Percentiles rank a stretch among this genome's conserved stretches.
Evolutionary conservation across 2,329 filamentous ascomycete genomes (phyloP).

Genomic region (Pleomassaria siparia): DNA sequence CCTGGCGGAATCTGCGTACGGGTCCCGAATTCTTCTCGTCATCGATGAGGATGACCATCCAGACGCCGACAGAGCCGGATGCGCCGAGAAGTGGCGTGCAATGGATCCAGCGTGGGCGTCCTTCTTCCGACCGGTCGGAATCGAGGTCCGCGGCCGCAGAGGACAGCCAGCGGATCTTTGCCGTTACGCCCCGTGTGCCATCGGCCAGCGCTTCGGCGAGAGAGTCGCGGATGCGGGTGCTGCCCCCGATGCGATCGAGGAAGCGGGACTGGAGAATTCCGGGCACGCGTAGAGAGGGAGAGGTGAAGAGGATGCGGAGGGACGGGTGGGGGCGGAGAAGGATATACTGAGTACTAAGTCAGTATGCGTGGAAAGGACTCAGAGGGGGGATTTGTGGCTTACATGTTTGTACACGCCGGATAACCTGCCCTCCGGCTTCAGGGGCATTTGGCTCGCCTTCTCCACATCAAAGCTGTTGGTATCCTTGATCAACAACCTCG

Average conservation of each 20-base stretch:
- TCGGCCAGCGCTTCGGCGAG: constrained; percentile 63
- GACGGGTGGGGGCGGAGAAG: constrained; percentile 51
- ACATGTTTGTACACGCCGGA: constrained; percentile 61
- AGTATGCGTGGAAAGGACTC: background rate
- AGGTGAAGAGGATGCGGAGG: constrained; percentile 53
- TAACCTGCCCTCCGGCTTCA: constrained; percentile 29
- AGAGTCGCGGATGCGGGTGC: constrained; percentile 54
- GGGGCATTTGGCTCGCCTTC: constrained; percentile 12
- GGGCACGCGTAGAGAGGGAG: constrained; percentile 52
- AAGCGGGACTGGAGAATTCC: constrained; percentile 53
- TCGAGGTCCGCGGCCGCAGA: constrained; percentile 38
- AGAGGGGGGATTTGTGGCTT: constrained; percentile 35
- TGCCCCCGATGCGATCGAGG: constrained; percentile 53
- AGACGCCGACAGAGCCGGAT: constrained; percentile 70
- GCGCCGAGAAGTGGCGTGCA: constrained; percentile 71
- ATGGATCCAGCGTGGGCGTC: constrained; percentile 72
- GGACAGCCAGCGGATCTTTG: constrained; percentile 69
- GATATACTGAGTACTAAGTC: constrained; percentile 43
- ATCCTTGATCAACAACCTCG: constrained; percentile 54
- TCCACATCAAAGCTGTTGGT: constrained; percentile 36
- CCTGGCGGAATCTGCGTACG: constrained; percentile 30
- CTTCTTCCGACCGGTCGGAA: constrained; percentile 53
- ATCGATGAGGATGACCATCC: constrained; percentile 76
- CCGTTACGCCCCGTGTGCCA: constrained; percentile 68
- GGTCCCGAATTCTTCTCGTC: constrained; percentile 39